Evolutionary conservation across 306 rosid species (phyloP), one percentile per base, ranked within the genome.

Genomic region (Acacia melanoxylon): DNA sequence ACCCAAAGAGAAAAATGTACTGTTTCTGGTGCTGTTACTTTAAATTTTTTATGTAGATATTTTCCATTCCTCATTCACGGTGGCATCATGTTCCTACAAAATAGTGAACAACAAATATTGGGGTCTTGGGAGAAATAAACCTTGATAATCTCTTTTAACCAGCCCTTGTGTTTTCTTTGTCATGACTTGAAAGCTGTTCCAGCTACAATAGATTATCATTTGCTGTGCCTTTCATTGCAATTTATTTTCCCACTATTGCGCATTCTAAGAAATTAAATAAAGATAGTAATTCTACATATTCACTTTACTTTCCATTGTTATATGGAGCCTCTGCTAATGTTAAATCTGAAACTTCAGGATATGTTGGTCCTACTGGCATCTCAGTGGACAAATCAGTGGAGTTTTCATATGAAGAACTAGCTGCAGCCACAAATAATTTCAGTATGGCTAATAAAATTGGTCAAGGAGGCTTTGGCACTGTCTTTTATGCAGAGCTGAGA

Each of bases 381-480:
- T 84, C 92, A 5, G 93, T 93, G 31, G 94, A 93, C 82, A 93
- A 93, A 86, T 95, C 98, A 41, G 94, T 92, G 82, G 99, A 92
- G 75, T 95, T 95, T 87, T 84, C 98, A 29, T 92, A 84, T 35
- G 94, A 95, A 83, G 99, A 95, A 86, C 94, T 95, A 78, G 91
- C 98, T 31, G 54, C 72, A 44, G 94, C 99, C 20, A 92, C 98
- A 24, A 82, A 91, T 85, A 63, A 90, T 90, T 95, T 95, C 59
- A 92, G 89, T 74, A 14, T 92, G 85, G 94, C 94, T 77, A 87
- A 91, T 76, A 93, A 92, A 87, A 95, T 95, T 63, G 99, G 99
- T 54, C 89, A 92, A 89, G 99, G 99, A 59, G 99, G 99, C 83
- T 95, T 95, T 68, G 99, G 98, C 41, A 84, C 94, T 59, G 99